Percentiles rank a stretch among this genome's conserved stretches.
phyloP scores from a whole-genome alignment of 2,329 filamentous ascomycete species.

The Exophiala calicioides region DNA sequence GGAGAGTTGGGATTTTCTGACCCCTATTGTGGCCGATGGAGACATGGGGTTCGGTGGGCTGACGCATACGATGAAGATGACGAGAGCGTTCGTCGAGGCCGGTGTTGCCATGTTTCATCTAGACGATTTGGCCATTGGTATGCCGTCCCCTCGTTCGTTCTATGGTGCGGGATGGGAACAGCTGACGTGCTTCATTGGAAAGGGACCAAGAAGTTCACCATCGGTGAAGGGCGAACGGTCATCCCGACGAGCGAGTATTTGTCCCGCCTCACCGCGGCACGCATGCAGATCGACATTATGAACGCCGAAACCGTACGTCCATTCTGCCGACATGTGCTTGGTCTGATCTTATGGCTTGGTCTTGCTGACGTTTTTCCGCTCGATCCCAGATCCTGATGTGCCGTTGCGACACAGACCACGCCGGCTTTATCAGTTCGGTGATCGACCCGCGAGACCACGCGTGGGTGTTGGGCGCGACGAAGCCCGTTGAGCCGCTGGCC shows the following conservation, averaged over 20 bases:
- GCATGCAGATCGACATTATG: constrained; percentile 16
- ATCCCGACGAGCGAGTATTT: constrained; percentile 43
- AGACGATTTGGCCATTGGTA: constrained; percentile 46
- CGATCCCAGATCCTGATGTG: constrained; percentile 12
- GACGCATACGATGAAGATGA: constrained; percentile 45
- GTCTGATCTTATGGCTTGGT: no score
- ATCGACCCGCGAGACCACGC: constrained; percentile 14
- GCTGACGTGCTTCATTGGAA: neutral
- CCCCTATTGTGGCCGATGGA: constrained; percentile 45
- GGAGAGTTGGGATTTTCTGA: constrained; percentile 44
- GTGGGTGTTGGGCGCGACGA: constrained; percentile 11
- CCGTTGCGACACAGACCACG: constrained; percentile 14
- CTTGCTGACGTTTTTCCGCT: no score
- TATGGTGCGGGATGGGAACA: neutral
- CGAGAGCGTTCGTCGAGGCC: constrained; percentile 44
- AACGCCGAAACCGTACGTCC: constrained; percentile 7
- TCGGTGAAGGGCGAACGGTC: constrained; percentile 43
- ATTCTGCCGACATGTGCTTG: neutral
- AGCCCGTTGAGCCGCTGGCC: constrained; percentile 8
- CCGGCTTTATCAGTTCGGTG: constrained; percentile 11
- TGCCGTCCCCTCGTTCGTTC: constrained; percentile 29
- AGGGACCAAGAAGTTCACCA: constrained; percentile 44
- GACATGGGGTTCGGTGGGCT: constrained; percentile 48
- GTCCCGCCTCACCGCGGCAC: constrained; percentile 4
- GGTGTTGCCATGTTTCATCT: constrained; percentile 49